Base-by-base conservation (phyloP, 306 rosid species). In the Arachis hypogaea region DNA sequence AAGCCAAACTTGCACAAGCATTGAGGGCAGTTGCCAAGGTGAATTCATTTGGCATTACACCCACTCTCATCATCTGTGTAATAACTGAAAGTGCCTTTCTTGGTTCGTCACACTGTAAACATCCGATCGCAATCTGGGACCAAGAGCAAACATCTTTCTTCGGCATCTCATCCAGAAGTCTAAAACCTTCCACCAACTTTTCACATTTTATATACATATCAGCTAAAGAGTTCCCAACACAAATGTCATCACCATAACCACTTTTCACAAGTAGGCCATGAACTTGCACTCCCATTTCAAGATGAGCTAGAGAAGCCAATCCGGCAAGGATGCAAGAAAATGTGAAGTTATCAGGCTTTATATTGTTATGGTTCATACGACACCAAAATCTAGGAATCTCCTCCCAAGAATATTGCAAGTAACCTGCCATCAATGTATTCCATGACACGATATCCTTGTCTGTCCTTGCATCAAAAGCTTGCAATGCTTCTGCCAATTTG, bases 111-210 rank as follows among this genome's bases (percentile, higher is more conserved):
- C 76, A 85, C 29, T 66, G 89, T 30, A 88, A 80, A 77, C 89
- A 91, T 14, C 97, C 92, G 1, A 86, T 80, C 11, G 92, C 94
- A 86, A 88, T 87, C 63, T 85, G 87, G 49, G 97, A 85, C 94
- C 97, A 88, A 58, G 94, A 85, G 69, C 89, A 81, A 55, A 84
- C 94, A 68, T 91, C 94, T 80, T 75, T 85, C 12, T 41, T 59
- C 69, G 92, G 83, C 85, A 86, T 91, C 80, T 87, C 94, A 55
- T 77, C 60, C 69, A 91, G 88, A 62, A 90, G 89, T 81, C 77
- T 85, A 61, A 87, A 88, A 66, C 87, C 85, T 47, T 91, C 90
- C 6, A 4, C 62, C 80, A 88, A 79, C 69, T 79, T 83, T 14
- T 79, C 80, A 77, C 78, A 82, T 71, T 88, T 91, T 5, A 87